Base-by-base conservation (phyloP, 257 asterid genomes). In the Nyctanthes arbortristis region DNA sequence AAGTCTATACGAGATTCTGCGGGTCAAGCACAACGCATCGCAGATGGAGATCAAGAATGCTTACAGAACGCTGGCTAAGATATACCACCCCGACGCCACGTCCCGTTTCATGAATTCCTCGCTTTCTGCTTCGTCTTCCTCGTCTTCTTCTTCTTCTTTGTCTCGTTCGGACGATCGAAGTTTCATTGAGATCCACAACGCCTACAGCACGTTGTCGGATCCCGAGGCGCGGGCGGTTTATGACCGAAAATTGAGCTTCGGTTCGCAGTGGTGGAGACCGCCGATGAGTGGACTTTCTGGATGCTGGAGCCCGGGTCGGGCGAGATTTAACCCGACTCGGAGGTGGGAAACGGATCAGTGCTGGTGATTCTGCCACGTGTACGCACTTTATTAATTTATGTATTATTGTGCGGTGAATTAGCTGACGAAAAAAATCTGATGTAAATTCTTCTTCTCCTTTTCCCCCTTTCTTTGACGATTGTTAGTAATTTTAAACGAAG, bases 301-400 rank as follows among this genome's bases (percentile, higher is more conserved):
- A 52, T 20, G 1, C 5, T 79, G 73, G 55, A 60, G 57, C 36
- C 32, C 68, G 74, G 52, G 73, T 75, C 3, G 84, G 4, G n/a
- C 47, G 1, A 12, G 84, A 72, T 78, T 71, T 61, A 75, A 85
- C 75, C 71, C 76, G 69, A 84, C 84, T 78, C 91, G 95, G 74
- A 79, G 93, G 30, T 92, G 97, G 98, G 98, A 92, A 74, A 89
- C 97, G 81, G 97, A 92, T 77, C 97, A 86, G 80, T 92, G 98
- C 77, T 92, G 98, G 97, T 92, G 82, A 82, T 30, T 1, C 14
- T 55, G 31, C n/a, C 20, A 52, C 13, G 10, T 52, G 0, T 52
- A 52, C 28, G 59, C 31, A 8, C 10, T 14, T 22, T 52, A 52
- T 52, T 52, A 24, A 24, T 52, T n/a, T 52, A 52, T 52, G 59